Evolutionary conservation across 441 rosid species (phyloP).

Genomic region (Hura crepitans): DNA sequence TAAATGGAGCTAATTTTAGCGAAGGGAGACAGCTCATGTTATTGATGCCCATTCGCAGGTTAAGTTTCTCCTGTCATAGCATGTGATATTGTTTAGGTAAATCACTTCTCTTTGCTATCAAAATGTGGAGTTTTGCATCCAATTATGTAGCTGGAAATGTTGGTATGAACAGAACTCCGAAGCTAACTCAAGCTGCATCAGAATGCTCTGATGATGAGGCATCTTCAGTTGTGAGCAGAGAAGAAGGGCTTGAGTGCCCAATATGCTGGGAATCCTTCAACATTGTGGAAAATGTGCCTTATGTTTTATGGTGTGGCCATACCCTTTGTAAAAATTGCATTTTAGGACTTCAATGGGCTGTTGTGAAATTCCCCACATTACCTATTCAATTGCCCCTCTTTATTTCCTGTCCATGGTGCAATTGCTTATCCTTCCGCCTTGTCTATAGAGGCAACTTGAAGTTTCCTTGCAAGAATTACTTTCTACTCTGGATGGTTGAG

Average conservation of each 20-base stretch:
- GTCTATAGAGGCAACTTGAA: constrained; percentile 60
- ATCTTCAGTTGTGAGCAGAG: constrained; percentile 45
- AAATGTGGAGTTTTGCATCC: constrained; percentile 86
- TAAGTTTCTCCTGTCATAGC: constrained; percentile 19
- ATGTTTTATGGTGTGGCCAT: constrained; percentile 93
- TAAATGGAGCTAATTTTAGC: background rate
- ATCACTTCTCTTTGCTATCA: constrained; percentile 24
- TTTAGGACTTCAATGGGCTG: constrained; percentile 70
- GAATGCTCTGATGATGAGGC: constrained; percentile 58
- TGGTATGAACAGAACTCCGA: constrained; percentile 33
- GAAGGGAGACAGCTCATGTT: too few species aligned
- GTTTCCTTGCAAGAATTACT: constrained; percentile 82
- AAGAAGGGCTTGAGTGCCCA: constrained; percentile 78
- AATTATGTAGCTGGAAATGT: constrained; percentile 55
- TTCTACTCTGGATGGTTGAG: constrained; percentile 91
- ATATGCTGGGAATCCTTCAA: constrained; percentile 92
- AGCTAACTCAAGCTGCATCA: constrained; percentile 32
- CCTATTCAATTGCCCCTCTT: constrained; percentile 77
- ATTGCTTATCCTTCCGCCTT: constrained; percentile 62
- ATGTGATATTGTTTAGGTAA: constrained; percentile 25
- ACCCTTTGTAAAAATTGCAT: constrained; percentile 83
- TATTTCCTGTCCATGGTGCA: constrained; percentile 91
- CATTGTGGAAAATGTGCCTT: constrained; percentile 78
- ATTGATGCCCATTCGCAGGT: constrained; percentile 7
- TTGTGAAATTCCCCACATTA: constrained; percentile 63